Conservation (phyloP, 139 green algal genomes). For the Chlorella sp. region DNA sequence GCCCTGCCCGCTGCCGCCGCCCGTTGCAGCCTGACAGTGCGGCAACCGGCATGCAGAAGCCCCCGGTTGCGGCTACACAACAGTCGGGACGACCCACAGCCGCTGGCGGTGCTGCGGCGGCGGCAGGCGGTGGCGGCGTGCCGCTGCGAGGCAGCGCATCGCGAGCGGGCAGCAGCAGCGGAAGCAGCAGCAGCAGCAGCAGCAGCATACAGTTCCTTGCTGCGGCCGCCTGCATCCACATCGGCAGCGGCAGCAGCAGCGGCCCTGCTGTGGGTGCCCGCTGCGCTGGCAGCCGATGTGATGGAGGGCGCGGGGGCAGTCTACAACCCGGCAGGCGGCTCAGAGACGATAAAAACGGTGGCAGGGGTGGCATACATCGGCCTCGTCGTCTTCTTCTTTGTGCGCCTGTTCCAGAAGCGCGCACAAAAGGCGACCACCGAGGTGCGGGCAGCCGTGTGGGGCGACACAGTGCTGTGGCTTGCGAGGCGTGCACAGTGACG, state of each 20-base stretch:
- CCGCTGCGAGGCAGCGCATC: background rate
- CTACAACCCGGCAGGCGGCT: conserved; percentile 50
- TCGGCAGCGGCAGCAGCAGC: background rate
- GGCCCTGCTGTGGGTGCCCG: background rate
- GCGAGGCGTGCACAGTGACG: no score
- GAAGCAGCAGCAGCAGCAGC: background rate
- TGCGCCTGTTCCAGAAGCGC: conserved; percentile 45
- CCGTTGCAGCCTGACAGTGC: no score
- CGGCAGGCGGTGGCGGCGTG: background rate
- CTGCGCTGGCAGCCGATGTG: conserved; percentile 29
- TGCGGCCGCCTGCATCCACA: background rate
- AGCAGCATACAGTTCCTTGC: background rate
- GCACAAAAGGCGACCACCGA: conserved; percentile 37
- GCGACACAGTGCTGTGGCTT: no score
- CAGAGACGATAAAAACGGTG: conserved; percentile 55
- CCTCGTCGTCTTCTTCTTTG: conserved; percentile 52
- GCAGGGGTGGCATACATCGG: conserved; percentile 55
- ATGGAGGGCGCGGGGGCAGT: background rate
- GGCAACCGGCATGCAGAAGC: no score
- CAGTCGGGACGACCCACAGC: background rate
- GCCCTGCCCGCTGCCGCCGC: background rate
- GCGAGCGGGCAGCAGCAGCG: background rate
- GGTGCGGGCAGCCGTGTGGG: conserved; percentile 9
- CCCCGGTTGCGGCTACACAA: no score
- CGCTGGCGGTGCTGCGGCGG: background rate